phyloP scores from a whole-genome alignment of 495 filamentous ascomycete genomes.

The Penicillium alfredii region DNA sequence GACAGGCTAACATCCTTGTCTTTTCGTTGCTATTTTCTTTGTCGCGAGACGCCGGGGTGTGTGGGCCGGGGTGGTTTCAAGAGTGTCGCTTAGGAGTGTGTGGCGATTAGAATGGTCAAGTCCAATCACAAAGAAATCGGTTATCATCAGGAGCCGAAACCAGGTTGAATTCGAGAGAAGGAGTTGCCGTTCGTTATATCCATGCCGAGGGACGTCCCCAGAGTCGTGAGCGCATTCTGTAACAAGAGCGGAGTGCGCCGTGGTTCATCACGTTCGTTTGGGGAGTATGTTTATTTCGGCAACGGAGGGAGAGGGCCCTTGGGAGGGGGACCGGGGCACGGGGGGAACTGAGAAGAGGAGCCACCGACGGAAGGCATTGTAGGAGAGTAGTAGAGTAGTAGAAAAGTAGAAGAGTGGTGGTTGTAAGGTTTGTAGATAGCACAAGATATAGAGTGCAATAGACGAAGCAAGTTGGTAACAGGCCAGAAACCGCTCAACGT shows the following conservation, averaged over 20 bases:
- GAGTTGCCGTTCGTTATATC: slow-evolving; percentile 29
- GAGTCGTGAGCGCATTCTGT: slow-evolving; percentile 25
- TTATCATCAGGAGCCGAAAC: slow-evolving; percentile 23
- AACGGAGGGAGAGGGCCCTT: slow-evolving; percentile 78
- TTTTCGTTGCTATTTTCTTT: too few relatives aligned
- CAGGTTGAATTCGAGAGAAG: slow-evolving; percentile 26
- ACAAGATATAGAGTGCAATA: too few relatives aligned
- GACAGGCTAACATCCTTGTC: too few relatives aligned
- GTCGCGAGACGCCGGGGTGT: too few relatives aligned
- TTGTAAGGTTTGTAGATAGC: background rate
- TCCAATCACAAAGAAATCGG: slow-evolving; percentile 14
- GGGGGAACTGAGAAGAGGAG: slow-evolving; percentile 61
- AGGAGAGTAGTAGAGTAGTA: slow-evolving; percentile 8
- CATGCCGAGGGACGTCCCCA: slow-evolving; percentile 33
- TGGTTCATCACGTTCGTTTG: slow-evolving; percentile 36
- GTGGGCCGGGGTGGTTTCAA: too few relatives aligned
- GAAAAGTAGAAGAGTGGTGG: background rate
- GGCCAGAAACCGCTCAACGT: too few relatives aligned
- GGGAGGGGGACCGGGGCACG: slow-evolving; percentile 79
- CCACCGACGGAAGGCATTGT: slow-evolving; percentile 63
- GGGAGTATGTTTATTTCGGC: slow-evolving; percentile 56
- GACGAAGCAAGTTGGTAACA: too few relatives aligned
- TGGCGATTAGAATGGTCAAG: slow-evolving; percentile 9
- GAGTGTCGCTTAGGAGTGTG: background rate
- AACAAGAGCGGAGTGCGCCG: too few relatives aligned